phyloP scores from a whole-genome alignment of 2,329 filamentous ascomycete genomes.

The Lojkania enalia region DNA sequence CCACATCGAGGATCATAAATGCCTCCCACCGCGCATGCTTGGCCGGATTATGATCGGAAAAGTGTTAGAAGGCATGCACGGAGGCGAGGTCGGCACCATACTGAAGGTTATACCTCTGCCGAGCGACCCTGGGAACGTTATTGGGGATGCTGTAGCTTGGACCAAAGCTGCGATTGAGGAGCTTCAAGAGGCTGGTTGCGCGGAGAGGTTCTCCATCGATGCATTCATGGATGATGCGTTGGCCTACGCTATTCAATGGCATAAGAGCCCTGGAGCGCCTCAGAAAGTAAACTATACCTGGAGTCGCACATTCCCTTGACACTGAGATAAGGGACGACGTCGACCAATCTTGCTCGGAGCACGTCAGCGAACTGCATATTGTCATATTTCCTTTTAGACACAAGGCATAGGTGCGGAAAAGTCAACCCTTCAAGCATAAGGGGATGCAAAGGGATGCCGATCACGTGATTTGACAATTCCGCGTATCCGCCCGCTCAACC shows the following conservation, averaged over 20 bases:
- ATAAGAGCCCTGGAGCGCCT: slow-evolving; percentile 3
- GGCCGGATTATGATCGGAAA: slow-evolving; percentile 22
- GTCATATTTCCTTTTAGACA: too few species aligned
- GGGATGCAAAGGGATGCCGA: too few species aligned
- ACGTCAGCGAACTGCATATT: too few species aligned
- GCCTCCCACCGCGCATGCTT: slow-evolving; percentile 14
- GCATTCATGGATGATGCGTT: slow-evolving; percentile 18
- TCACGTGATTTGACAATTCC: too few species aligned
- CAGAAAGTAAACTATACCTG: slow-evolving; percentile 24
- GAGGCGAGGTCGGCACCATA: slow-evolving; percentile 7
- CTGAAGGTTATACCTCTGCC: slow-evolving; percentile 15
- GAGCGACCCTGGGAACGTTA: slow-evolving; percentile 11
- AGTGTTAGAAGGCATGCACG: slow-evolving; percentile 11
- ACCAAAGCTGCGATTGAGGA: slow-evolving; percentile 14
- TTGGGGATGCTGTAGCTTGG: slow-evolving; percentile 15
- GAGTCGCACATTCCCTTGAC: slow-evolving; percentile 22
- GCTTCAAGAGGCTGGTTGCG: slow-evolving; percentile 15
- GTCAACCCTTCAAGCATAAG: too few species aligned
- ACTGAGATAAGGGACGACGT: too few species aligned
- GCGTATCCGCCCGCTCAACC: too few species aligned
- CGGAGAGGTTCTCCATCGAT: slow-evolving; percentile 18
- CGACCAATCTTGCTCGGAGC: too few species aligned
- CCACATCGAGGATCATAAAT: slow-evolving; percentile 13
- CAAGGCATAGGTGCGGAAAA: too few species aligned
- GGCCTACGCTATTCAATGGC: slow-evolving; percentile 10